These are phyloP conservation scores for Candida gorgasii DNA, from an alignment of 805 yeast species.

Conservation along the genomic window DNA sequence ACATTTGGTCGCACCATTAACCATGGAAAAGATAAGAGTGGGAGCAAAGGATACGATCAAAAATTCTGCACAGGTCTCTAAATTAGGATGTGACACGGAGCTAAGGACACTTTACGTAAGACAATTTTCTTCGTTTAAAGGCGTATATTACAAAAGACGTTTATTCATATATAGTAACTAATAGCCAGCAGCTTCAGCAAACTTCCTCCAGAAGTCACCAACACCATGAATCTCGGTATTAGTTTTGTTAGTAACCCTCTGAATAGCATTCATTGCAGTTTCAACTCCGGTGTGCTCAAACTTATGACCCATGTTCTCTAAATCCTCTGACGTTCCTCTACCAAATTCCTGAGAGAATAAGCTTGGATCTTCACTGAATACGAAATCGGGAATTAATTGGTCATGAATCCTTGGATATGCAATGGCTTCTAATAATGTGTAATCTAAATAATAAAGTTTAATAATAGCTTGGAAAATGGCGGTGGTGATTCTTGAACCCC, in stretches of 20 bases:
- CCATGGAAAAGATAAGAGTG: conserved; percentile 6
- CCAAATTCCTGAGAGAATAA: conserved; percentile 8
- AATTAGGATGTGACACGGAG: neutral
- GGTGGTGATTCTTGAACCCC: conserved; percentile 86
- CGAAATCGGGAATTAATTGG: conserved; percentile 55
- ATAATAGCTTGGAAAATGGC: conserved; percentile 80
- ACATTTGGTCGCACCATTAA: neutral
- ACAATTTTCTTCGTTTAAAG: too few species aligned
- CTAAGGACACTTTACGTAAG: neutral
- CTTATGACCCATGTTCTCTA: conserved; percentile 43
- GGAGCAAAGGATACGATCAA: neutral
- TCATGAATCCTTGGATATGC: conserved; percentile 87
- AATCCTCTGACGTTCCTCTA: conserved; percentile 40
- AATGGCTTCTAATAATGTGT: conserved; percentile 65
- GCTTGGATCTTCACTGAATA: conserved; percentile 6
- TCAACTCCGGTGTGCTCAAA: conserved; percentile 36
- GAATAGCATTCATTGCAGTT: conserved; percentile 45
- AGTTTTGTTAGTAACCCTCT: conserved; percentile 44
- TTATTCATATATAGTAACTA: conserved; percentile 20
- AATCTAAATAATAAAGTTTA: conserved; percentile 57
- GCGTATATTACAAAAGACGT: too few species aligned
- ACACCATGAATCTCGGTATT: conserved; percentile 58
- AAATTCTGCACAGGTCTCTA: neutral
- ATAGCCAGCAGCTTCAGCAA: conserved; percentile 72
- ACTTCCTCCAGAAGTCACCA: conserved; percentile 86